Percentiles rank a stretch among this genome's conserved stretches.
These are phyloP conservation scores for Aspergillus quadricinctus DNA, from an alignment of 2,329 filamentous ascomycete genomes.

Conservation along the genomic window DNA sequence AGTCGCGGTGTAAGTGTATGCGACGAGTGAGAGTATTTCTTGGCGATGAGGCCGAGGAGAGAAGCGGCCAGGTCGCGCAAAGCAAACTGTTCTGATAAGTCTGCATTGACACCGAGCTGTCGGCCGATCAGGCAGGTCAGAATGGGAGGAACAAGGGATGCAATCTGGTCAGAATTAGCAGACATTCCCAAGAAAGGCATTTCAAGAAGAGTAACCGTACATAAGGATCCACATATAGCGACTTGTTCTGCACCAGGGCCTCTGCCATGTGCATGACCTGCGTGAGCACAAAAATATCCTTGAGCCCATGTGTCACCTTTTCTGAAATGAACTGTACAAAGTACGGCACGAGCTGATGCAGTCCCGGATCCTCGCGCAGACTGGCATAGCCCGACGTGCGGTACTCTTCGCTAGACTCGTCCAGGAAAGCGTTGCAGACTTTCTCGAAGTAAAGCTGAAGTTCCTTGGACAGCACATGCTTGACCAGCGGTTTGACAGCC, in stretches of 20 bases:
- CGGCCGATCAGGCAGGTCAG: slow-evolving; percentile 87
- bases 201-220: slow-evolving; percentile 31
- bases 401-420: slow-evolving; percentile 82
- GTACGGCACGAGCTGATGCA: slow-evolving; percentile 94
- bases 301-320: slow-evolving; percentile 89
- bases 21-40: slow-evolving; percentile 76
- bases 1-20: slow-evolving; percentile 81
- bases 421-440: slow-evolving; percentile 80
- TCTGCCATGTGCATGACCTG: slow-evolving; percentile 90
- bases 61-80: slow-evolving; percentile 81
- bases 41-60: slow-evolving; percentile 72
- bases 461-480: slow-evolving; percentile 94
- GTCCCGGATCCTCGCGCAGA: slow-evolving; percentile 79
- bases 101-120: slow-evolving; percentile 61
- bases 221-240: slow-evolving; percentile 70
- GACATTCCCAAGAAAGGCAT: slow-evolving; percentile 1
- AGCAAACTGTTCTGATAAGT: slow-evolving; percentile 62
- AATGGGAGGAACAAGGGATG: slow-evolving; percentile 74
- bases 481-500: slow-evolving; percentile 82
- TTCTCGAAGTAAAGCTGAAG: slow-evolving; percentile 96
- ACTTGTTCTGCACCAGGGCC: slow-evolving; percentile 77
- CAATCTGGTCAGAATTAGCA: slow-evolving; percentile 42
- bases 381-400: slow-evolving; percentile 81
- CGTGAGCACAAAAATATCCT: slow-evolving; percentile 80
- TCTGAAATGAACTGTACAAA: slow-evolving; percentile 95